Percentiles rank a stretch among this genome's conserved stretches.
Evolutionary conservation across 768 basidiomycete genomes (phyloP).

Genomic region (Mycena venus): DNA sequence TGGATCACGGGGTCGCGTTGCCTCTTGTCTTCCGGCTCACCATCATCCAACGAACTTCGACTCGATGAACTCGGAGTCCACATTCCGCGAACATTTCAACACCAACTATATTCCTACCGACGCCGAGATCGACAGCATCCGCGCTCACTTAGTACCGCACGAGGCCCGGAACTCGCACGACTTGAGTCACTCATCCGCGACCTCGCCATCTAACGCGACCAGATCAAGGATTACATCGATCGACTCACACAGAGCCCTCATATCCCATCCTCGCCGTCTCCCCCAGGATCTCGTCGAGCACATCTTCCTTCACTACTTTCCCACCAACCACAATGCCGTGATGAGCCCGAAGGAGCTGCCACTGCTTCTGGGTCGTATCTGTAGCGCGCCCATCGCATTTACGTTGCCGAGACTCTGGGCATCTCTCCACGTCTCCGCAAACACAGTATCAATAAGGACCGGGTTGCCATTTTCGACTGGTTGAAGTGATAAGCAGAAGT

Average conservation of each 20-base stretch:
- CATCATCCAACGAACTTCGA: too few species aligned
- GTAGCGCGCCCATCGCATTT: too few species aligned
- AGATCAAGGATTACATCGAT: not conserved
- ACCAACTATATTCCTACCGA: not conserved
- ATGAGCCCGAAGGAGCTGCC: constrained; percentile 28
- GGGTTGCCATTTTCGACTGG: not conserved
- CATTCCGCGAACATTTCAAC: too few species aligned
- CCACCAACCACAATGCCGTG: not conserved
- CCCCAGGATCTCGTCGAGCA: not conserved
- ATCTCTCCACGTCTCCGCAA: not conserved
- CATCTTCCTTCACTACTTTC: constrained; percentile 6
- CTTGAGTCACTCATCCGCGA: not conserved
- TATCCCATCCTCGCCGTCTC: not conserved
- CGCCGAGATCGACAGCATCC: too few species aligned
- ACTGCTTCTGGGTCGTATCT: constrained; percentile 43
- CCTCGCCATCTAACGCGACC: not conserved
- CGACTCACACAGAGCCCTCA: not conserved
- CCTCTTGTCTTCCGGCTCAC: too few species aligned
- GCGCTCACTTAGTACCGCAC: not conserved
- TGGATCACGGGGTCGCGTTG: too few species aligned
- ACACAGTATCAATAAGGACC: not conserved
- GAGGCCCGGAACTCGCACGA: not conserved
- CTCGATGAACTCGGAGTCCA: too few species aligned
- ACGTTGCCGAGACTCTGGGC: too few species aligned
- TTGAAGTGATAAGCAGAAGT: not conserved